Evolutionary conservation across 257 asterid genomes (phyloP).

Genomic region (Oldenlandia corymbosa): DNA sequence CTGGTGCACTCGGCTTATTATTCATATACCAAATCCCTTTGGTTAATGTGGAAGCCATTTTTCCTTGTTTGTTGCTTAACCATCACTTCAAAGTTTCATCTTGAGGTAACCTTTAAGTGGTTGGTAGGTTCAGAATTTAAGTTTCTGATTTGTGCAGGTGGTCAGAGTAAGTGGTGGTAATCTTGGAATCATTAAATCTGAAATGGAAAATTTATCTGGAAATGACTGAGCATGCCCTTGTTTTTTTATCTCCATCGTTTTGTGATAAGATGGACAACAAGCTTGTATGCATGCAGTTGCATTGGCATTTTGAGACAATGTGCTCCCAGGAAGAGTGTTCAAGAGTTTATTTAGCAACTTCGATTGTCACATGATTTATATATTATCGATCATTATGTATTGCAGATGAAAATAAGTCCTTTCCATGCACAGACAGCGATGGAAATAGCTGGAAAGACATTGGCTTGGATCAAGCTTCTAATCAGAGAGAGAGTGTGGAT

Average conservation of each 20-base stretch:
- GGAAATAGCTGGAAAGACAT: conserved; percentile 28
- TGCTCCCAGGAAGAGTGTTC: background rate
- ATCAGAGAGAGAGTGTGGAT: background rate
- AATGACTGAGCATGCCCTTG: background rate
- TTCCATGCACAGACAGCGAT: background rate
- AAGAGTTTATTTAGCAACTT: background rate
- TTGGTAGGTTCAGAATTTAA: background rate
- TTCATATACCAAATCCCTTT: background rate
- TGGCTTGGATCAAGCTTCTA: conserved; percentile 13
- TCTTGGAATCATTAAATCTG: background rate
- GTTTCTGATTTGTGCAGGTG: no score
- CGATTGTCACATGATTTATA: background rate
- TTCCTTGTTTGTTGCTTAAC: background rate
- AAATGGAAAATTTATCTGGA: background rate
- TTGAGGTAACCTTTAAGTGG: background rate
- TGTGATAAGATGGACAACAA: background rate
- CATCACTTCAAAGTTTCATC: background rate
- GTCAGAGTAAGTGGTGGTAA: background rate
- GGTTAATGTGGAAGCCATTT: no score
- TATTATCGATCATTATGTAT: background rate
- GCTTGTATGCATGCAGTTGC: no score
- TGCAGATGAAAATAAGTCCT: background rate
- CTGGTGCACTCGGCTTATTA: background rate
- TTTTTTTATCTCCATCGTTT: background rate
- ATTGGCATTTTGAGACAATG: background rate